These are phyloP conservation scores for Paspalum vaginatum DNA, from an alignment of 176 grass and related monocot genomes.

Conservation along the genomic window DNA sequence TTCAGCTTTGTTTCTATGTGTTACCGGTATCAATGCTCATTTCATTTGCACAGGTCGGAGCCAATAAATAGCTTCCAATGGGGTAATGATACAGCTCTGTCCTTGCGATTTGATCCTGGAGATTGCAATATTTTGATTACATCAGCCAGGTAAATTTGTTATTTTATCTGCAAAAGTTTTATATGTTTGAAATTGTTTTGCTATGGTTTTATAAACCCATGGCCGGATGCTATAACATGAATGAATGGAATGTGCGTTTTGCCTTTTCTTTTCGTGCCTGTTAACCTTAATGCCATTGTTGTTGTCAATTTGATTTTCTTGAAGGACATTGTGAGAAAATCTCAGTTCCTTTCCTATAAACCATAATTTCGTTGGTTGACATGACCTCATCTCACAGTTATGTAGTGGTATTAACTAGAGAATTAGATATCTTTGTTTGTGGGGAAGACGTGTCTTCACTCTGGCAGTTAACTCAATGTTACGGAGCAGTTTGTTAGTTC, in stretches of 20 bases:
- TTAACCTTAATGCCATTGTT: background rate
- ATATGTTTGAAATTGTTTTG: constrained; percentile 2
- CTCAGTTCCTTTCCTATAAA: background rate
- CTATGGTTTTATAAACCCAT: background rate
- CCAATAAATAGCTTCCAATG: constrained; percentile 87
- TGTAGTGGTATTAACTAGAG: background rate
- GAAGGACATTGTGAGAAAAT: constrained; percentile 12
- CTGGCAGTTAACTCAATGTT: background rate
- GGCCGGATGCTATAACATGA: background rate
- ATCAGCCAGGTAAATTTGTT: constrained; percentile 67
- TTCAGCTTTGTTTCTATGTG: constrained; percentile 23
- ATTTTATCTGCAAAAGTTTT: background rate
- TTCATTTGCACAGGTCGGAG: constrained; percentile 67
- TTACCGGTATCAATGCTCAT: background rate
- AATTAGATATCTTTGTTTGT: background rate
- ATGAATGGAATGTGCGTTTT: background rate
- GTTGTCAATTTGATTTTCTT: background rate
- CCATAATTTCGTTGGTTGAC: background rate
- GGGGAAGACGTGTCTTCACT: background rate
- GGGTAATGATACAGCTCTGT: constrained; percentile 93
- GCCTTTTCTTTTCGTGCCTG: background rate
- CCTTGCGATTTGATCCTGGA: constrained; percentile 85
- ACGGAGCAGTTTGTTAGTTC: background rate
- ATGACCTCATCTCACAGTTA: background rate
- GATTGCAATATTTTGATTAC: constrained; percentile 82